These are phyloP conservation scores for Geoglossum cookeanum DNA, from an alignment of 2,329 filamentous ascomycete species.

Conservation along the genomic window DNA sequence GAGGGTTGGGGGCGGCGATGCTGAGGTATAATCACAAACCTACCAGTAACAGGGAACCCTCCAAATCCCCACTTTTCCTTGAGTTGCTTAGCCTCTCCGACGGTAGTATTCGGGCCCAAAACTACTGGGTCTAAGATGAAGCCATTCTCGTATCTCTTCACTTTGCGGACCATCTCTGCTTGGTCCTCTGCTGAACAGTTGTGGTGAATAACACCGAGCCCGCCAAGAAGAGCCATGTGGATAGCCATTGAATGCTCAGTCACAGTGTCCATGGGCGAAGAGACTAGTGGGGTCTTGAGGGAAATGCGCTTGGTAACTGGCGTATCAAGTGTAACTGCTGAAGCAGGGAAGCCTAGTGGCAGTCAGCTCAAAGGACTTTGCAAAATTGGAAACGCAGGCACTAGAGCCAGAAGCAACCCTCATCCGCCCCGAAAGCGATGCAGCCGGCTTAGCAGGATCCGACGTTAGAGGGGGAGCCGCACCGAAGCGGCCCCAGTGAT, in stretches of 20 bases:
- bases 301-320: slow-evolving; percentile 89
- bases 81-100: slow-evolving; percentile 74
- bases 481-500: slow-evolving; percentile 1
- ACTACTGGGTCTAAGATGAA: slow-evolving; percentile 96
- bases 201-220: slow-evolving; percentile 92
- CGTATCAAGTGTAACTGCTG: slow-evolving; percentile 71
- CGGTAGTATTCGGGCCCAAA: slow-evolving; percentile 69
- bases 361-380: slow-evolving; percentile 9
- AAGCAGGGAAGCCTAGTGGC: slow-evolving; percentile 61
- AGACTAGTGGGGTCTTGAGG: slow-evolving; percentile 90
- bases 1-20: slow-evolving; percentile 20
- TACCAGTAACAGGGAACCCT: slow-evolving; percentile 96
- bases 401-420: slow-evolving; percentile 1
- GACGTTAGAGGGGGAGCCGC: not conserved
- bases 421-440: not conserved
- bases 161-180: slow-evolving; percentile 97
- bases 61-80: slow-evolving; percentile 99
- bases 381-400: slow-evolving; percentile 1
- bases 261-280: slow-evolving; percentile 98
- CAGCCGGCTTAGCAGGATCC: too few relatives aligned
- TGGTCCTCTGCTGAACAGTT: slow-evolving; percentile 97
- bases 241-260: slow-evolving; percentile 99
- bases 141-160: slow-evolving; percentile 98
- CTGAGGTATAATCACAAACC: slow-evolving; percentile 23
- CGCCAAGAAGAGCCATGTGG: slow-evolving; percentile 78